These are phyloP conservation scores for Pascua sp. DNA, from an alignment of 1,284 basidiomycete species.

Conservation along the genomic window DNA sequence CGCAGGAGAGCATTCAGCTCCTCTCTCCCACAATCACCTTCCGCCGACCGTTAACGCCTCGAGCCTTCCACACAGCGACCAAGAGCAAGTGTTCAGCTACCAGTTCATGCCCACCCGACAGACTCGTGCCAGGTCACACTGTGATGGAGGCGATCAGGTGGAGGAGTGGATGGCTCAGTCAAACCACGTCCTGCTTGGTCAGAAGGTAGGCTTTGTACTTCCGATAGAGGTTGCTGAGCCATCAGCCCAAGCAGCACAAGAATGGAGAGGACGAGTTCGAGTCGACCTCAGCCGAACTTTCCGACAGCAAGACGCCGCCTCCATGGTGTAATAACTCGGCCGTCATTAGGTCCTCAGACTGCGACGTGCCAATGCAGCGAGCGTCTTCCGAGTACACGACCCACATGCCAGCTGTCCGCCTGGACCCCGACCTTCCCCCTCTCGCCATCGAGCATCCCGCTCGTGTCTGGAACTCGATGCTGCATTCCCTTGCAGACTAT, in stretches of 20 bases:
- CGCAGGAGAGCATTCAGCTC: neutral
- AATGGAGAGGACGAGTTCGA: too few relatives aligned
- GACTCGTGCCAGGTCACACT: neutral
- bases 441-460: conserved; percentile 34
- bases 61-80: too few relatives aligned
- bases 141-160: neutral
- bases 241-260: too few relatives aligned
- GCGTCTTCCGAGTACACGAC: too few relatives aligned
- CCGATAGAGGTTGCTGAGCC: too few relatives aligned
- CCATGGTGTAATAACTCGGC: too few relatives aligned
- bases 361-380: too few relatives aligned
- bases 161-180: conserved; percentile 5
- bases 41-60: neutral
- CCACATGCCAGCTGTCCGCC: neutral
- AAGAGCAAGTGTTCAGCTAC: neutral
- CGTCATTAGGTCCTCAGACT: too few relatives aligned
- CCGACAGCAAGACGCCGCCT: too few relatives aligned
- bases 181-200: conserved; percentile 6
- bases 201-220: neutral
- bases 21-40: neutral
- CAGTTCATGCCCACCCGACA: neutral
- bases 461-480: conserved; percentile 35
- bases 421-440: conserved; percentile 26
- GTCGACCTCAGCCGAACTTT: too few relatives aligned
- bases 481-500: conserved; percentile 26